Evolutionary conservation across 331 rosid species (phyloP).

Genomic region (Acacia concinna): DNA sequence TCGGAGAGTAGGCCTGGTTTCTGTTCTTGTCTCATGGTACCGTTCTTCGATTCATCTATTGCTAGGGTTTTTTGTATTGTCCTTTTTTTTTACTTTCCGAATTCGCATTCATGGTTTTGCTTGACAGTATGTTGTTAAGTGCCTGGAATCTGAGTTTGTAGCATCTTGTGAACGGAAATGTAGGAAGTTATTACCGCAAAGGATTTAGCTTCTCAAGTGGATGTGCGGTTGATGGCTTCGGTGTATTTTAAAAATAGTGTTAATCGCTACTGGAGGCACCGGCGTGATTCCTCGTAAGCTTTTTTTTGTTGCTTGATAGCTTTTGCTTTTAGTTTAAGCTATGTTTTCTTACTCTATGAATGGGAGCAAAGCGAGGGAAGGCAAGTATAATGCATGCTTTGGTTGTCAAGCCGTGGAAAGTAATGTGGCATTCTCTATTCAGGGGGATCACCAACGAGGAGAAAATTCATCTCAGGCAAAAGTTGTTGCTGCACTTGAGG

Average conservation of each 20-base stretch:
- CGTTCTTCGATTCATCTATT: constrained; percentile 5
- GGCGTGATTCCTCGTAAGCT: constrained; percentile 66
- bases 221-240: constrained; percentile 88
- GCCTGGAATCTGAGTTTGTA: constrained; percentile 24
- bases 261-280: constrained; percentile 87
- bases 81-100: no score
- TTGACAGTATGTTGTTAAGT: background rate
- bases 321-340: background rate
- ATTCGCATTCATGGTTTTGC: background rate
- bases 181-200: constrained; percentile 85
- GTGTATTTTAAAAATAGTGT: constrained; percentile 81
- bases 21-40: constrained; percentile 84
- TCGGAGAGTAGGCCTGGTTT: constrained; percentile 86
- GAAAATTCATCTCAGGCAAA: constrained; percentile 79
- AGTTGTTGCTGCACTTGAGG: constrained; percentile 75
- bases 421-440: constrained; percentile 34
- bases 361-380: background rate
- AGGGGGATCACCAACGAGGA: constrained; percentile 94
- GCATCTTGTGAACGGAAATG: constrained; percentile 33
- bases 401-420: background rate
- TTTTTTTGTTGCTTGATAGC: background rate
- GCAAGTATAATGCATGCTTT: background rate
- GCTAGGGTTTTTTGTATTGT: constrained; percentile 40
- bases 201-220: constrained; percentile 69
- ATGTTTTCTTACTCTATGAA: background rate